Base-by-base conservation (phyloP, 2,329 filamentous ascomycete species). In the Monosporascus sp. region DNA sequence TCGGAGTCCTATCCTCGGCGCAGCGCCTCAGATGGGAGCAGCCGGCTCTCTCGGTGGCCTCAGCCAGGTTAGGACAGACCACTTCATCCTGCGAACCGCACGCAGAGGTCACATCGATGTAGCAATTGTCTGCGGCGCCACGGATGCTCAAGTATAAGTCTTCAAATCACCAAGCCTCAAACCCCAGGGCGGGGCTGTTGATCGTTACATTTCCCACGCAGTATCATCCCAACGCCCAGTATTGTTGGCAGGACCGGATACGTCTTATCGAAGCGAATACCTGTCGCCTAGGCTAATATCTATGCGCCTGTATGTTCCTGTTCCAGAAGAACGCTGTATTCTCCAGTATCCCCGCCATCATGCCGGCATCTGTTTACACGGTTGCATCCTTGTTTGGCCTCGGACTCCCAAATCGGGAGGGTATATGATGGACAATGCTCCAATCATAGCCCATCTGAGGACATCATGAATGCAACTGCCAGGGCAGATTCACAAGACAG, bases 171-270 rank as follows among this genome's bases (percentile, higher is more conserved):
- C 31, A 35, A 35, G 31, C 31, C 31, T 35, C 31, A 38, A 18
- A 2, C 25, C 17, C 7, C 8, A 27, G 48, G 24, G 14, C 27
- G 43, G 8, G 48, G 52, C 37, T 27, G 25, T 17, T 37, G 20
- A 50, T 47, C 37, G 31, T 14, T 14, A 35, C 1, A 2, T 48
- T 51, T 51, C 48, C 52, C 31, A 48, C 45, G 8, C 49, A 51
- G 37, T 49, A 51, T 48, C 52, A 49, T 27, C 38, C 52, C 17
- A 37, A 17, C n/a, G 31, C 49, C n/a, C 48, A 6, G 8, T 45
- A 18, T 24, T 54, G 52, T 25, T 17, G 3, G 31, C 45, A 51
- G 24, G 37, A 37, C 46, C 31, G 31, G 38, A 22, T 48, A 45
- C 15, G 31, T 4, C n/a, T 54, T 20, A 31, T 39, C 45, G 46